Evolutionary conservation across 2,329 filamentous ascomycete species (phyloP).

Genomic region (Macrophomina tecta): DNA sequence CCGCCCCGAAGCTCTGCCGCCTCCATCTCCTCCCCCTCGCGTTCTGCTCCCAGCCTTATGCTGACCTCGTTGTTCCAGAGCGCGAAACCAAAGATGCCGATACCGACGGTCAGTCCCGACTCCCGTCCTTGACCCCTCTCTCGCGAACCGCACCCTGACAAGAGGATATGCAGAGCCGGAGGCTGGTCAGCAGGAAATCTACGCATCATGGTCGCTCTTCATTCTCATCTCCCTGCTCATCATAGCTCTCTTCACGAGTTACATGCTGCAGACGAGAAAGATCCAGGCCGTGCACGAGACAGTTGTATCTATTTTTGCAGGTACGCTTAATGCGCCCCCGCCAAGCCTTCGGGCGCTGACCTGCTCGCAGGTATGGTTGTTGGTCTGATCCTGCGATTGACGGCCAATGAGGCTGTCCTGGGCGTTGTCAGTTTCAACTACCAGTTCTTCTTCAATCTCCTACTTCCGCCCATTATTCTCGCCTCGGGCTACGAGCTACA

Average conservation of each 20-base stretch:
- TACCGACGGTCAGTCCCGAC: conserved; percentile 48
- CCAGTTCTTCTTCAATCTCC: conserved; percentile 98
- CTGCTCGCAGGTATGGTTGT: conserved; percentile 81
- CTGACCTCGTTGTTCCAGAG: conserved; percentile 35
- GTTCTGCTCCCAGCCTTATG: neutral
- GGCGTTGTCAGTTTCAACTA: conserved; percentile 96
- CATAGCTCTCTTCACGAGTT: conserved; percentile 93
- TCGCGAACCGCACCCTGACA: conserved; percentile 41
- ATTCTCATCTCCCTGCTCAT: conserved; percentile 96
- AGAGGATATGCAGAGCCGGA: conserved; percentile 65
- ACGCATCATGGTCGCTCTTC: conserved; percentile 95
- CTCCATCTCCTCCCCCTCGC: conserved; percentile 32
- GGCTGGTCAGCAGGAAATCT: conserved; percentile 89
- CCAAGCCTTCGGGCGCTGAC: conserved; percentile 30
- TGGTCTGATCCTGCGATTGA: conserved; percentile 83
- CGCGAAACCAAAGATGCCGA: conserved; percentile 56
- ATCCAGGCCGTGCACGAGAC: conserved; percentile 98
- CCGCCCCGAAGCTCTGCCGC: conserved; percentile 23
- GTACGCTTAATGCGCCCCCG: conserved; percentile 51
- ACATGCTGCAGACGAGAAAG: conserved; percentile 94
- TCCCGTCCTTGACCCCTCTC: conserved; percentile 29
- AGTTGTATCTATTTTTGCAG: conserved; percentile 96
- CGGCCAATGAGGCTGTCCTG: conserved; percentile 81
- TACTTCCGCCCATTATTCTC: conserved; percentile 97
- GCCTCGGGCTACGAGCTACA: conserved; percentile 97